Evolutionary conservation across 164 flowering plant species (phyloP).

Genomic region (Piper longum): DNA sequence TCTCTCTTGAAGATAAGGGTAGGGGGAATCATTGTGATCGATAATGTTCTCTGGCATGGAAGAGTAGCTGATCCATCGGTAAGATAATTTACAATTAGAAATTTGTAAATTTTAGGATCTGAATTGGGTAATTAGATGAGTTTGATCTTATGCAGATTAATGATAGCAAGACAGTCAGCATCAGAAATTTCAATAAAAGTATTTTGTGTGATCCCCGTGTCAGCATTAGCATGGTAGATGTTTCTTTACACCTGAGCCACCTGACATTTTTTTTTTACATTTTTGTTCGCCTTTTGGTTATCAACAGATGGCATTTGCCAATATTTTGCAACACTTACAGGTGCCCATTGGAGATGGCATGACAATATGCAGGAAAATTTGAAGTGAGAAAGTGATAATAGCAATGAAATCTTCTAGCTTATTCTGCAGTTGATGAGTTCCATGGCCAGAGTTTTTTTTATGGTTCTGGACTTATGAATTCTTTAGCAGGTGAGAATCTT

Average conservation of each 20-base stretch:
- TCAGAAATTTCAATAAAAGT: slow-evolving; percentile 50
- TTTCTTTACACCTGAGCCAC: neutral
- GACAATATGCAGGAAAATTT: slow-evolving; percentile 69
- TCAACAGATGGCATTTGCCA: slow-evolving; percentile 1
- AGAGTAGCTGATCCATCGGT: slow-evolving; percentile 82
- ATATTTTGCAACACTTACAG: slow-evolving; percentile 17
- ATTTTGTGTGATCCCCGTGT: slow-evolving; percentile 66
- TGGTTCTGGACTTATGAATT: too few species aligned
- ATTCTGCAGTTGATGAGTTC: too few species aligned
- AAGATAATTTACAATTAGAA: slow-evolving; percentile 3
- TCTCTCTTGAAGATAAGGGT: slow-evolving; percentile 50
- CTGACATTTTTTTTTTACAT: neutral
- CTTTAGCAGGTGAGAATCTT: too few species aligned
- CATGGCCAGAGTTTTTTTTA: too few species aligned
- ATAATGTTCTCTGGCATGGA: slow-evolving; percentile 97
- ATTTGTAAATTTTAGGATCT: neutral
- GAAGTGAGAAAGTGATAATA: slow-evolving; percentile 6
- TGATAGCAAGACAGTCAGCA: slow-evolving; percentile 59
- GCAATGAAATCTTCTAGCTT: too few species aligned
- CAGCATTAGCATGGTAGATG: slow-evolving; percentile 73
- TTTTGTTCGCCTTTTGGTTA: neutral
- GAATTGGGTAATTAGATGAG: neutral
- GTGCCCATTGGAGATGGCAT: slow-evolving; percentile 94
- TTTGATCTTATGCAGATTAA: slow-evolving; percentile 35
- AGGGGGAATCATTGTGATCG: slow-evolving; percentile 81